Evolutionary conservation across 306 rosid species (phyloP).

Genomic region (Fragaria iinumae): DNA sequence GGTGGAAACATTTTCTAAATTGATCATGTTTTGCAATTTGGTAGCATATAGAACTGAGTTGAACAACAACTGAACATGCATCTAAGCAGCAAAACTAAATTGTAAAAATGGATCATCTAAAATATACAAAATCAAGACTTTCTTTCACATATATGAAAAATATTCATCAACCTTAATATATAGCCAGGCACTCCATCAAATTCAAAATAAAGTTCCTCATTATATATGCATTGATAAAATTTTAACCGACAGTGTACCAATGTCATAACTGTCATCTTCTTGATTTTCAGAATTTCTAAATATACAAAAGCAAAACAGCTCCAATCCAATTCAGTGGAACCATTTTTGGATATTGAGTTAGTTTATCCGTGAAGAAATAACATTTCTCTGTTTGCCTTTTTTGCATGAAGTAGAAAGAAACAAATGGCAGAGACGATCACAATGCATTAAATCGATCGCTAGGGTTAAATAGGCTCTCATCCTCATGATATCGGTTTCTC

Average conservation of each 20-base stretch:
- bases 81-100: neutral
- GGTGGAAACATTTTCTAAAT: neutral
- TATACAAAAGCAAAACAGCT: neutral
- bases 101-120: neutral
- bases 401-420: slow-evolving; percentile 2
- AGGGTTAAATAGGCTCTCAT: neutral
- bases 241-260: neutral
- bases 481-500: neutral
- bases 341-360: neutral
- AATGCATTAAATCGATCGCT: neutral
- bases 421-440: neutral
- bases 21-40: neutral
- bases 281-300: neutral
- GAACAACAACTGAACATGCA: neutral
- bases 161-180: neutral
- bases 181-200: neutral
- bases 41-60: neutral
- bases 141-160: neutral
- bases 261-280: neutral
- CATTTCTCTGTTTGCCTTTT: neutral
- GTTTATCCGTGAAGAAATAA: neutral
- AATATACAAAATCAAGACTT: neutral
- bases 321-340: neutral
- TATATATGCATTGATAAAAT: neutral
- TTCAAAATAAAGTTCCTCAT: neutral